Conservation (phyloP, 2,329 filamentous ascomycete genomes). For the Colletotrichum higginsianum region DNA sequence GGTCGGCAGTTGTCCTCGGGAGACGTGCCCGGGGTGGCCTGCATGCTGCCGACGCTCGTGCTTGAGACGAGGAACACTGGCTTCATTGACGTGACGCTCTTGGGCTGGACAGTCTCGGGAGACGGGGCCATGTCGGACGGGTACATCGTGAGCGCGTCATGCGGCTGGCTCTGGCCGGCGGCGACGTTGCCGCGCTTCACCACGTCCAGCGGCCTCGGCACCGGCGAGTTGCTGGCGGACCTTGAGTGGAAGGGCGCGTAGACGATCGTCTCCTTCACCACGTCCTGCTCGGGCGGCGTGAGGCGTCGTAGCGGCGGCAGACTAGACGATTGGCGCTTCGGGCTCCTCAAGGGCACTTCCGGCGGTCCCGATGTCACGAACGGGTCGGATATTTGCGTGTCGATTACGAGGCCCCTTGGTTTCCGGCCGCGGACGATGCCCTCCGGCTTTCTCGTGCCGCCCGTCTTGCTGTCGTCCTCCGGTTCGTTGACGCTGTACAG, state of each 20-base stretch:
- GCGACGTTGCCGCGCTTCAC: slow-evolving; percentile 7
- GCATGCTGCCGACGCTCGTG: slow-evolving; percentile 39
- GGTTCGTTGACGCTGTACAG: slow-evolving; percentile 69
- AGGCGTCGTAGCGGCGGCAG: slow-evolving; percentile 14
- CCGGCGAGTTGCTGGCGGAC: slow-evolving; percentile 31
- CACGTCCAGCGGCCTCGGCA: slow-evolving; percentile 22
- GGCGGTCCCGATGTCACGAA: slow-evolving; percentile 28
- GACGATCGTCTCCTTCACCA: neutral
- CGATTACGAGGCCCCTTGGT: slow-evolving; percentile 26
- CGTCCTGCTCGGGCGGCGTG: neutral
- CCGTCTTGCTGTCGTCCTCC: slow-evolving; percentile 50
- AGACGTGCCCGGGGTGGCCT: slow-evolving; percentile 37
- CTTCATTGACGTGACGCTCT: slow-evolving; percentile 43
- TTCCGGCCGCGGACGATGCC: slow-evolving; percentile 8
- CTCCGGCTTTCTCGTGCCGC: slow-evolving; percentile 1
- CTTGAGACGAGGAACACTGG: slow-evolving; percentile 38
- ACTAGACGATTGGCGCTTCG: slow-evolving; percentile 19
- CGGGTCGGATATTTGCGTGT: slow-evolving; percentile 41
- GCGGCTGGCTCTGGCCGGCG: slow-evolving; percentile 1
- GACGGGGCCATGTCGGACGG: slow-evolving; percentile 4
- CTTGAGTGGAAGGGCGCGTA: slow-evolving; percentile 13
- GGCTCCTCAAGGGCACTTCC: slow-evolving; percentile 22
- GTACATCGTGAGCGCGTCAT: slow-evolving; percentile 27
- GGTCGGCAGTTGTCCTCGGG: slow-evolving; percentile 36
- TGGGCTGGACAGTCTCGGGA: slow-evolving; percentile 31